phyloP scores from a whole-genome alignment of 2,329 filamentous ascomycete species.

The Epichloe sp. region DNA sequence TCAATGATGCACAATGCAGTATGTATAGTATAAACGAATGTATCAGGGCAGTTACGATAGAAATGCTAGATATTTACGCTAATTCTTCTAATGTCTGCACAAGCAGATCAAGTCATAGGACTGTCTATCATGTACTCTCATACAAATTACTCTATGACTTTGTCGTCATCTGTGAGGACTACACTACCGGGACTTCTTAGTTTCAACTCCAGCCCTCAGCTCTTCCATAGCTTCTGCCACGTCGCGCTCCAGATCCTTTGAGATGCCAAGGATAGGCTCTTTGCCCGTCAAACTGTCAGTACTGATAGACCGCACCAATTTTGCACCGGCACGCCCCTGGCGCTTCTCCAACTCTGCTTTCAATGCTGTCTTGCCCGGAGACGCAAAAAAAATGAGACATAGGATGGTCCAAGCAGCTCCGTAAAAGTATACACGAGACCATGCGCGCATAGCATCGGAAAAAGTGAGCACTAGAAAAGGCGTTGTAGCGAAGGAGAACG shows the following conservation, averaged over 20 bases:
- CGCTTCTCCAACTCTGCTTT: constrained; percentile 46
- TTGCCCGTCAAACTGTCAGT: constrained; percentile 41
- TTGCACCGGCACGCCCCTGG: constrained; percentile 30
- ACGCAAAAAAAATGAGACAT: constrained; percentile 69
- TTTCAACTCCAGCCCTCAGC: constrained; percentile 56
- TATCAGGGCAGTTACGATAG: background rate
- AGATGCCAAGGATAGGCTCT: constrained; percentile 62
- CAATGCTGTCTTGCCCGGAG: constrained; percentile 55
- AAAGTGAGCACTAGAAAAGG: constrained; percentile 80
- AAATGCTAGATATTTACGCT: background rate
- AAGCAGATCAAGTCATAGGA: too few species aligned
- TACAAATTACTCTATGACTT: background rate
- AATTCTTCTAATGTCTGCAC: background rate
- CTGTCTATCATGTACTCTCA: background rate
- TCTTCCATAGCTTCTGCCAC: constrained; percentile 68
- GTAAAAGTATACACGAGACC: constrained; percentile 85
- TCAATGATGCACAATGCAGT: background rate
- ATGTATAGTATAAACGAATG: background rate
- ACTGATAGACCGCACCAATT: constrained; percentile 37
- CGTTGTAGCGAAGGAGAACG: constrained; percentile 67
- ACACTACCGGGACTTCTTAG: constrained; percentile 13
- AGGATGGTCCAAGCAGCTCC: constrained; percentile 52
- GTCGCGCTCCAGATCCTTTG: constrained; percentile 61
- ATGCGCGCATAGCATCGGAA: constrained; percentile 56
- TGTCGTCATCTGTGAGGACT: background rate